These are phyloP conservation scores for Schizochytrium sp. DNA, from an alignment of 108 stramenopile genomes.

Conservation along the genomic window DNA sequence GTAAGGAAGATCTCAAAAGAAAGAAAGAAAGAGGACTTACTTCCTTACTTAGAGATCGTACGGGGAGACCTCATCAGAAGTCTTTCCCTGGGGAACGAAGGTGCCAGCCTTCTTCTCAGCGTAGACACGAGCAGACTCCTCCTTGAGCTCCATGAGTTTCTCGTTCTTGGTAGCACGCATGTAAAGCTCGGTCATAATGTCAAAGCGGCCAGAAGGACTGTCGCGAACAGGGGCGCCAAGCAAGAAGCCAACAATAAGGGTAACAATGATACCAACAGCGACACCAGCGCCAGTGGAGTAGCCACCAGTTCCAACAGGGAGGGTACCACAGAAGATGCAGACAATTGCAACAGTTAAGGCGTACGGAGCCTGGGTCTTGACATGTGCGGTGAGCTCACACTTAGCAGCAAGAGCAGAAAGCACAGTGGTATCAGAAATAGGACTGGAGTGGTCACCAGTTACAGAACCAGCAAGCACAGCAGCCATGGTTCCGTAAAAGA, in stretches of 20 bases:
- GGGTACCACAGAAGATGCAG: conserved; percentile 70
- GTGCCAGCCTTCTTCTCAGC: not conserved
- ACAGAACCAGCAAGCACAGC: conserved; percentile 79
- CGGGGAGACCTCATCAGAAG: no score
- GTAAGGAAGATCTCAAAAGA: no score
- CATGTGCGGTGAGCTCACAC: conserved; percentile 77
- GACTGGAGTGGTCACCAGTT: conserved; percentile 82
- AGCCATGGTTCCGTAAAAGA: conserved; percentile 76
- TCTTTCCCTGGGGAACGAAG: no score
- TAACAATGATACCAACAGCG: conserved; percentile 66
- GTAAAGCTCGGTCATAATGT: conserved; percentile 54
- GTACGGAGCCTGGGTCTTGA: conserved; percentile 82
- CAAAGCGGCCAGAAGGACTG: conserved; percentile 9
- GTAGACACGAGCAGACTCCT: conserved; percentile 11
- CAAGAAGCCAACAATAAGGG: conserved; percentile 61
- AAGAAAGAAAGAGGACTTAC: no score
- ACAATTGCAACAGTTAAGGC: conserved; percentile 72
- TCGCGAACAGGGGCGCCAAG: not conserved
- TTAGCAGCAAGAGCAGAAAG: conserved; percentile 77
- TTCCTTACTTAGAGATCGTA: no score
- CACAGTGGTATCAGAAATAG: conserved; percentile 84
- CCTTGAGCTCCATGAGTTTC: conserved; percentile 7
- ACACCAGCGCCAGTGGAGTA: conserved; percentile 63
- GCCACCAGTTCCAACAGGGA: conserved; percentile 67
- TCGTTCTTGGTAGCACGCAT: conserved; percentile 46